Conservation (phyloP, 345 rosid genomes). For the Syzygium jambos region DNA sequence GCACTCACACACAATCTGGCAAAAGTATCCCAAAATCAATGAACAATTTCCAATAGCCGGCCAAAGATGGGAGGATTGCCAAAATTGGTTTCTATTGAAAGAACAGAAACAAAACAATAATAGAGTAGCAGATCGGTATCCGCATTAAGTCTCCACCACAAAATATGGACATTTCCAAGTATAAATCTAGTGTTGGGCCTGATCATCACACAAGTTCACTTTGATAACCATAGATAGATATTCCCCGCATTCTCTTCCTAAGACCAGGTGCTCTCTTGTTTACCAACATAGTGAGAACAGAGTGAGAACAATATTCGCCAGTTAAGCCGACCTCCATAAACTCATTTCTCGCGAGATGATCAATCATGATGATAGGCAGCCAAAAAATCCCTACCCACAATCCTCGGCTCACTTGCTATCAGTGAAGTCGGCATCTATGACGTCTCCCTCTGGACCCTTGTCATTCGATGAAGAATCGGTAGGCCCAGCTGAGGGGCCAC, state of each 20-base stretch:
- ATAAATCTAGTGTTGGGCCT: background rate
- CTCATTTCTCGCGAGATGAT: background rate
- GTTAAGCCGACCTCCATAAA: background rate
- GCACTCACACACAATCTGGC: background rate
- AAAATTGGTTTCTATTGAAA: background rate
- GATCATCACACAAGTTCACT: background rate
- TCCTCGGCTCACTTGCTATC: slow-evolving; percentile 47
- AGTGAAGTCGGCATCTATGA: slow-evolving; percentile 84
- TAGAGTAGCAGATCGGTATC: background rate
- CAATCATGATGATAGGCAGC: background rate
- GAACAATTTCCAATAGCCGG: background rate
- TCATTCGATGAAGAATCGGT: slow-evolving; percentile 34
- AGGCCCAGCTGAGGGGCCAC: slow-evolving; percentile 34
- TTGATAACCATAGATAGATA: background rate
- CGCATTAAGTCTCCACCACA: background rate
- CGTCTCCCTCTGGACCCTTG: slow-evolving; percentile 81
- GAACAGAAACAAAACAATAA: background rate
- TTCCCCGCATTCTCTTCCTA: background rate
- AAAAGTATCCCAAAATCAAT: background rate
- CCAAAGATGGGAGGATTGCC: background rate
- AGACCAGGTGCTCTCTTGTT: background rate
- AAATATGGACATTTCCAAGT: background rate
- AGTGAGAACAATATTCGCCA: background rate
- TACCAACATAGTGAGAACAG: background rate
- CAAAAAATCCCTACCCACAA: background rate